Conservation (phyloP, 805 yeast genomes). For the Zygosaccharomyces gambellarensis region DNA sequence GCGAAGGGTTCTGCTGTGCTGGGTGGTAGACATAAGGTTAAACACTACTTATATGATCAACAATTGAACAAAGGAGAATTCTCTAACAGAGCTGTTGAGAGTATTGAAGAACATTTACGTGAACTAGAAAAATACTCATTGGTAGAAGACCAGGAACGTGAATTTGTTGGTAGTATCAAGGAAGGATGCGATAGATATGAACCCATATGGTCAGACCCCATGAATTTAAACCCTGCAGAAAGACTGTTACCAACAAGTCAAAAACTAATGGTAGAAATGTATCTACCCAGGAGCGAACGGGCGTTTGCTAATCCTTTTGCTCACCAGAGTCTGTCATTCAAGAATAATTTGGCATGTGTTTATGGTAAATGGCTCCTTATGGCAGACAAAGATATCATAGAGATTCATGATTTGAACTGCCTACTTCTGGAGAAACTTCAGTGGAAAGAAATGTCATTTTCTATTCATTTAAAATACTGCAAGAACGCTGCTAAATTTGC, state of each 20-base stretch:
- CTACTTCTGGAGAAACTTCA: slow-evolving; percentile 2
- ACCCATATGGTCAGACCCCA: slow-evolving; percentile 23
- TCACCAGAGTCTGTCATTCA: slow-evolving; percentile 4
- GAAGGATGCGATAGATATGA: slow-evolving; percentile 16
- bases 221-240: slow-evolving; percentile 20
- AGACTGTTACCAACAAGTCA: slow-evolving; percentile 20
- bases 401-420: slow-evolving; percentile 11
- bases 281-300: slow-evolving; percentile 1
- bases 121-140: slow-evolving; percentile 8
- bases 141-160: slow-evolving; percentile 10
- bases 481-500: slow-evolving; percentile 3
- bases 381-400: slow-evolving; percentile 9
- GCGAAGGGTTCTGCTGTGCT: slow-evolving; percentile 1
- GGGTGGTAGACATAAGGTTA: neutral
- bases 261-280: slow-evolving; percentile 15
- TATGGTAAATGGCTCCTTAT: slow-evolving; percentile 13
- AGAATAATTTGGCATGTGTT: slow-evolving; percentile 14
- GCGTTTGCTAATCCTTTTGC: slow-evolving; percentile 1
- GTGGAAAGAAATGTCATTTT: slow-evolving; percentile 1
- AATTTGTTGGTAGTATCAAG: slow-evolving; percentile 5
- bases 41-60: slow-evolving; percentile 3
- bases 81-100: slow-evolving; percentile 1
- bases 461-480: neutral
- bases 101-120: slow-evolving; percentile 7
- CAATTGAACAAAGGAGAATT: slow-evolving; percentile 1